Evolutionary conservation across 169 alveolate species (phyloP).

Genomic region (Cryptosporidium parvum): DNA sequence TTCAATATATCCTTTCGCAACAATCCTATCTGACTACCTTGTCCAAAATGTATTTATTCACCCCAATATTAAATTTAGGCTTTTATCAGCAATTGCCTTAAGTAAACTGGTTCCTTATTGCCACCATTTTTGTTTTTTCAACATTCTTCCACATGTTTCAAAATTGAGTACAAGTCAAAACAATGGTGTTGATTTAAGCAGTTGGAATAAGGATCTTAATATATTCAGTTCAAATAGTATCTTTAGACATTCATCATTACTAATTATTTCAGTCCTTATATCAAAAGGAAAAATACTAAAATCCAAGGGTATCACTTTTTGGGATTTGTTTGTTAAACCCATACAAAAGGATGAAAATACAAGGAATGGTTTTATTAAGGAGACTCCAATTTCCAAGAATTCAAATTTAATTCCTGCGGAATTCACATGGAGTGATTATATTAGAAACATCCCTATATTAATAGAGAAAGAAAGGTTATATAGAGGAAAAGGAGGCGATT

Average conservation of each 20-base stretch:
- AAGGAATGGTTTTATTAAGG: not conserved
- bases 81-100: slow-evolving; percentile 19
- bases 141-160: not conserved
- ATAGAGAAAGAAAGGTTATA: slow-evolving; percentile 75
- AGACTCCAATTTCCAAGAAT: not conserved
- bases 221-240: slow-evolving; percentile 7
- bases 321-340: not conserved
- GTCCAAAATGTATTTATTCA: slow-evolving; percentile 44
- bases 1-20: slow-evolving; percentile 31
- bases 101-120: slow-evolving; percentile 41
- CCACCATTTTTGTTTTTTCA: slow-evolving; percentile 2
- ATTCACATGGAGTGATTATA: slow-evolving; percentile 46
- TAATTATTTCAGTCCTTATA: slow-evolving; percentile 23
- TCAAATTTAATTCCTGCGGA: not conserved
- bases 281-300: not conserved
- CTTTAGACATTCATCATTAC: slow-evolving; percentile 47
- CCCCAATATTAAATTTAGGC: slow-evolving; percentile 45
- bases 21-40: slow-evolving; percentile 18
- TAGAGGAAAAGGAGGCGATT: slow-evolving; percentile 80
- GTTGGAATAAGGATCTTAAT: not conserved
- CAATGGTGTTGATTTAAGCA: not conserved
- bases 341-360: not conserved
- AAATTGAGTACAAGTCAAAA: not conserved
- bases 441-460: slow-evolving; percentile 59
- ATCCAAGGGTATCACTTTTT: slow-evolving; percentile 3